Evolutionary conservation across 768 basidiomycete species (phyloP), one percentile per base, ranked within the genome.

Genomic region (Boletus fagicola): DNA sequence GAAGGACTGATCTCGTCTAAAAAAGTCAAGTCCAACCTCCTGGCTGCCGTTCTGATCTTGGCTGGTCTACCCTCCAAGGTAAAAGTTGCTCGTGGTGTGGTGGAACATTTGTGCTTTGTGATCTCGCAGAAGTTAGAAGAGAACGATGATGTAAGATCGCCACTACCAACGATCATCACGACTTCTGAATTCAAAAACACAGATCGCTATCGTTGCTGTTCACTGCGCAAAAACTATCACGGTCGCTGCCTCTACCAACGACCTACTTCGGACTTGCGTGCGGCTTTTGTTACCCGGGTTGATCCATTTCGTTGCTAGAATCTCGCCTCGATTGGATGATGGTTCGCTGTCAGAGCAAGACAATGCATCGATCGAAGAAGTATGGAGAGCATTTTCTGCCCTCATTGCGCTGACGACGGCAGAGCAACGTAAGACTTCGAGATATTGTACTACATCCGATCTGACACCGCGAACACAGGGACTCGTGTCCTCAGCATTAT

Each of bases 211-310:
- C n/a, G 91, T 90, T 3, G 94, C 94, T 2, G 83, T 88, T 2
- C 93, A 98, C 64, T 98, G 96, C 65, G 84, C 90, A 2, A 91
- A 90, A 67, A 95, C 94, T 0, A 75, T 98, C 42, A 79, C 92
- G 36, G 70, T 83, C 6, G 86, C 94, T 3, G 88, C 92, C 0
- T 75, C 85, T 3, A 87, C 85, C 5, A 86, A 83, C 51, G 73
- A 81, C 1, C 72, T 87, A 12, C 80, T 98, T 22, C 83, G 85
- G 16, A 84, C 88, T 56, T 92, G 89, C 62, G 78, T 83, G 8
- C 79, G 83, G 48, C 77, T 89, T 43, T 76, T 98, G 16, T 70
- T 98, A 5, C 92, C 94, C 0, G 87, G 85, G 1, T 74, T 96
- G 57, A 83, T 98, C n/a, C 86, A 85, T 59, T 91, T 86, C 64